Base-by-base conservation (phyloP, 768 basidiomycete genomes). In the Floccularia luteovirens region DNA sequence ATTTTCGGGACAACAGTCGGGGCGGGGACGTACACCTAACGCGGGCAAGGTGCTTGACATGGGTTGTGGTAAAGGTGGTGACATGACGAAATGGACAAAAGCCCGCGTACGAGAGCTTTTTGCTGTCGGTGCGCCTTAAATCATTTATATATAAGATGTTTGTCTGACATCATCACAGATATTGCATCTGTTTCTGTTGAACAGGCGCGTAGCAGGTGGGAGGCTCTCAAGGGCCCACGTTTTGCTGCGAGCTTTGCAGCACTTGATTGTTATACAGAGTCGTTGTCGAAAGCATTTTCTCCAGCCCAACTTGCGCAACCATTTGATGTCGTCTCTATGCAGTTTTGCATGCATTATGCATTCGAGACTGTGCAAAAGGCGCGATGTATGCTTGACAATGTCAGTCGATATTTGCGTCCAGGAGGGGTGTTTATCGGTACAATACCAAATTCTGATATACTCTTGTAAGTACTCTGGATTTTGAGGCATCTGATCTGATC, bases 261-360 rank as follows among this genome's bases (percentile, higher is more conserved):
- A 11, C 60, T 93, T 21, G 96, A 99, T 58, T 97, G 93, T 60
- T 99, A 89, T 56, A 69, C 74, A 8, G 70, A 84, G 47, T 66
- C 83, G 2, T 66, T 98, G 27, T 69, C 76, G 13, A 75, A 75
- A 36, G 80, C 69, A n/a, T 75, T 97, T 36, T 61, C 81, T 3
- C 74, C 75, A 1, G 68, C 70, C 13, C 64, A 71, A 45, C 71
- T 89, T 19, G 65, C 63, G 0, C 69, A 72, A 22, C 82, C 82
- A 4, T 96, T 96, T 54, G 96, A 98, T 54, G 89, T 91, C 42
- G 91, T 98, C 4, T 89, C 90, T 2, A 90, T 97, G 90, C 96
- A 99, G 57, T 99, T 99, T 59, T 98, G 96, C 61, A 97, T 99
- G 89, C 96, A 99, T 59, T 98, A 99, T 55, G 96, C 96, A 5